Evolutionary conservation across 768 basidiomycete species (phyloP).

Genomic region (Boletus rufocinnamomeus): DNA sequence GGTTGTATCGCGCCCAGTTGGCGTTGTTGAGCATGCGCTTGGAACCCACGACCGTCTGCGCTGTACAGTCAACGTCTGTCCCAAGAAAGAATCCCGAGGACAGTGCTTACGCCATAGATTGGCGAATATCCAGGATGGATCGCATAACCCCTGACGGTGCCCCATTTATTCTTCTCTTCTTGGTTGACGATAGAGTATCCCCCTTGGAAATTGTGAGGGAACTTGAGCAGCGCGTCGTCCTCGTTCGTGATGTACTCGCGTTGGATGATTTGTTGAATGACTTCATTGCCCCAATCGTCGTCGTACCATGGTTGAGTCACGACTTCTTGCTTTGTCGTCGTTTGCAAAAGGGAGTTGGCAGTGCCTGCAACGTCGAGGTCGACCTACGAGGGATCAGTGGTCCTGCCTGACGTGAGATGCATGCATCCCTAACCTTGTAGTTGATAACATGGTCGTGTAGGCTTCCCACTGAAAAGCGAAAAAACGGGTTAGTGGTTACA

Average conservation of each 20-base stretch:
- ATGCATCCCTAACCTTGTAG: slow-evolving; percentile 43
- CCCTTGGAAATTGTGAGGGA: slow-evolving; percentile 57
- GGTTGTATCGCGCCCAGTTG: slow-evolving; percentile 66
- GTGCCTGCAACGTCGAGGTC: slow-evolving; percentile 65
- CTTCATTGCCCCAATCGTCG: slow-evolving; percentile 55
- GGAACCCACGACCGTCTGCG: slow-evolving; percentile 56
- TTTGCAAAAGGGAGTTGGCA: slow-evolving; percentile 57
- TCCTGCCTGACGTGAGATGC: not conserved
- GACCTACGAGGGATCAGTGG: slow-evolving; percentile 38
- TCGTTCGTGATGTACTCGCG: slow-evolving; percentile 52
- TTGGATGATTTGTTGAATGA: slow-evolving; percentile 54
- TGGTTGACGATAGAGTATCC: slow-evolving; percentile 57
- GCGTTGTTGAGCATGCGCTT: slow-evolving; percentile 62
- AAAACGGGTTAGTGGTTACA: not conserved
- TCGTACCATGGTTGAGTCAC: slow-evolving; percentile 57
- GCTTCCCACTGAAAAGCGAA: slow-evolving; percentile 51
- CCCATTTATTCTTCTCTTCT: slow-evolving; percentile 57
- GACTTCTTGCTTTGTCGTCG: slow-evolving; percentile 51
- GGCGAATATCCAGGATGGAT: slow-evolving; percentile 61
- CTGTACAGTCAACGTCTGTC: not conserved
- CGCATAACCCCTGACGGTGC: slow-evolving; percentile 56
- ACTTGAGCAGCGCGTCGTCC: slow-evolving; percentile 51
- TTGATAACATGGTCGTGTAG: slow-evolving; percentile 71
- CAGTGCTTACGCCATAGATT: slow-evolving; percentile 45
- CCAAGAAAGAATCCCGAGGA: not conserved